Conservation (phyloP, 139 green algal genomes). For the Chlorella sp. region DNA sequence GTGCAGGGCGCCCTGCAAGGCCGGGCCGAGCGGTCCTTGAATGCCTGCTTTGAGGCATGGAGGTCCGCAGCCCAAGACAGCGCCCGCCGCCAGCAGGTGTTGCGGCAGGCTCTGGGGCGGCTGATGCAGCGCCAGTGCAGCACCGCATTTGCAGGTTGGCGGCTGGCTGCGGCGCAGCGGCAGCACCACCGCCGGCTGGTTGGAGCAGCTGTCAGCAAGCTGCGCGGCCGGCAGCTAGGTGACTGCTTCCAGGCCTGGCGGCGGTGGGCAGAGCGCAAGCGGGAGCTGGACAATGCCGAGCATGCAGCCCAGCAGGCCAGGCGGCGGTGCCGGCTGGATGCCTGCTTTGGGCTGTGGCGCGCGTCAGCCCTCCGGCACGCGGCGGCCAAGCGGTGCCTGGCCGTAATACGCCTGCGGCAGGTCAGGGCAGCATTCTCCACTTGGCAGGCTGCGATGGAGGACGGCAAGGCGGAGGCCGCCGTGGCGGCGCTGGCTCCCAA, state of each 20-base stretch:
- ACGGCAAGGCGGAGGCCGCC: not conserved
- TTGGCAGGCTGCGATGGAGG: not conserved
- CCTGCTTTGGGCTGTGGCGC: not conserved
- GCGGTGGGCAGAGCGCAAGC: not conserved
- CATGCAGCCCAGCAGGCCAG: not conserved
- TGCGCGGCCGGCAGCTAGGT: not conserved
- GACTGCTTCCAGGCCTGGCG: not conserved
- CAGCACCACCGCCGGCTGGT: not conserved
- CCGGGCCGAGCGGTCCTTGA: not conserved
- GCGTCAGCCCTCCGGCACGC: not conserved
- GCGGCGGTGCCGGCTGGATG: not conserved
- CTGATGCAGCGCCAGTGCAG: slow-evolving; percentile 1
- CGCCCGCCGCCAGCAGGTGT: not conserved
- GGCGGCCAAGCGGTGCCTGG: not conserved
- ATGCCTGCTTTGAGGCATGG: not conserved
- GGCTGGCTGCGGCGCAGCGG: not conserved
- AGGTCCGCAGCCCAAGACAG: not conserved
- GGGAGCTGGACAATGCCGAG: not conserved
- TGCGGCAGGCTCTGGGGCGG: not conserved
- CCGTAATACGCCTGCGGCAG: not conserved
- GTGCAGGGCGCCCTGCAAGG: not conserved
- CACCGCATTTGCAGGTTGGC: not conserved
- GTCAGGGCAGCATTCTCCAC: not conserved
- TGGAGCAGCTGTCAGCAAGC: not conserved
- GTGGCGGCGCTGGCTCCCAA: not conserved